phyloP scores from a whole-genome alignment of 257 asterid genomes.

The Solanum pinnatisectum region DNA sequence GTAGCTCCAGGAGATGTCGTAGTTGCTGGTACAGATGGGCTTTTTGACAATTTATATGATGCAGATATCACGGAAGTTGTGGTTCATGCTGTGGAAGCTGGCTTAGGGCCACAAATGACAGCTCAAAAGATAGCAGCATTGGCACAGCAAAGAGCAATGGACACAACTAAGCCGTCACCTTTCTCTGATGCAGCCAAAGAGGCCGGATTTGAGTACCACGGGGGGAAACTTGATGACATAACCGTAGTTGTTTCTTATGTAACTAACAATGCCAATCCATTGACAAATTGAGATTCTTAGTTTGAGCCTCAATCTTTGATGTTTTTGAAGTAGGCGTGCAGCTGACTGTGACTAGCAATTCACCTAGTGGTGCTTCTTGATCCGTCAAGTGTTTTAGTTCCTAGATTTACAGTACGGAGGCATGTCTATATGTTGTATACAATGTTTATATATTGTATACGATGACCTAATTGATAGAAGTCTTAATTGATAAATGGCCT shows the following conservation, averaged over 20 bases:
- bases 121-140: constrained; percentile 9
- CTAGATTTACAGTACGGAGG: not conserved
- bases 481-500: not conserved
- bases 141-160: constrained; percentile 7
- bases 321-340: not conserved
- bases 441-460: not conserved
- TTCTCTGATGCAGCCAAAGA: constrained; percentile 8
- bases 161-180: not conserved
- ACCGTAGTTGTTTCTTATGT: not conserved
- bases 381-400: not conserved
- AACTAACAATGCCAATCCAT: not conserved
- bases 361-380: not conserved
- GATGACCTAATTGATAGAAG: not conserved
- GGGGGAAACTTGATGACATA: constrained; percentile 11
- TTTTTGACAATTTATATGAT: constrained; percentile 9
- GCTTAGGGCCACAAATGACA: not conserved
- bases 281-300: not conserved
- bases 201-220: not conserved
- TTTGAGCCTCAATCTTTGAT: not conserved
- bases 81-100: not conserved
- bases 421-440: not conserved
- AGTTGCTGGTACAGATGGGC: constrained; percentile 5
- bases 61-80: not conserved
- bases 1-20: constrained; percentile 10
- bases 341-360: not conserved